These are phyloP conservation scores for Malus asiatica DNA, from an alignment of 306 rosid species.

Conservation along the genomic window DNA sequence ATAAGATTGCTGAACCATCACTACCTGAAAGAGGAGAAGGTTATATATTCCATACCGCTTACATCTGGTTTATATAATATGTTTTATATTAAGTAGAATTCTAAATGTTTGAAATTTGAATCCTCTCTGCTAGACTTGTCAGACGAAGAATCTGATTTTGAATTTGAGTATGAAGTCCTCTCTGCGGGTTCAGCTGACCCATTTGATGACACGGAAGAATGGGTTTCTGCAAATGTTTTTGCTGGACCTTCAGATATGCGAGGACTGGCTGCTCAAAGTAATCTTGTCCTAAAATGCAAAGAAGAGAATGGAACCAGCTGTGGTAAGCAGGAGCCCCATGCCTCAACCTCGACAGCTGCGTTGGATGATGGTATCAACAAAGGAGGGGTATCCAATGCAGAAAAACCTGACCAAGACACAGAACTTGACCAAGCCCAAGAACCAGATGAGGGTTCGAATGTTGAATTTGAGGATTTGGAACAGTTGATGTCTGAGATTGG, in stretches of 20 bases:
- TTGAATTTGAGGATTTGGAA: conserved; percentile 74
- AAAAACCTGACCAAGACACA: conserved; percentile 15
- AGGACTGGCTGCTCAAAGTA: conserved; percentile 19
- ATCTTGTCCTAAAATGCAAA: conserved; percentile 9
- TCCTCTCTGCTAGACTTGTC: conserved; percentile 49
- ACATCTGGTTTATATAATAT: neutral
- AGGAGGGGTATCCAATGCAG: conserved; percentile 12
- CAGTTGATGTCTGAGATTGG: conserved; percentile 87
- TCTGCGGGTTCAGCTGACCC: conserved; percentile 65
- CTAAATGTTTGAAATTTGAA: conserved; percentile 20
- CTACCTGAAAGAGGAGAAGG: conserved; percentile 72
- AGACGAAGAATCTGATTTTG: conserved; percentile 83
- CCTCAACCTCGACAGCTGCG: conserved; percentile 30
- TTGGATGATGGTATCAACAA: conserved; percentile 25
- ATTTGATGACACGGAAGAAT: conserved; percentile 53
- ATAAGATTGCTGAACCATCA: conserved; percentile 55
- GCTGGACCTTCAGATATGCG: conserved; percentile 26
- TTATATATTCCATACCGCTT: conserved; percentile 11
- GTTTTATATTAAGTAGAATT: conserved; percentile 1
- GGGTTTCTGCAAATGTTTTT: conserved; percentile 47
- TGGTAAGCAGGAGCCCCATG: conserved; percentile 19
- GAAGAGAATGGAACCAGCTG: conserved; percentile 21
- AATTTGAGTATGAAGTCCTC: conserved; percentile 64
- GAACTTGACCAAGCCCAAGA: conserved; percentile 24
- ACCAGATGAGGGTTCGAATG: conserved; percentile 16